Base-by-base conservation (phyloP, 345 rosid genomes). In the Linum trigynum region DNA sequence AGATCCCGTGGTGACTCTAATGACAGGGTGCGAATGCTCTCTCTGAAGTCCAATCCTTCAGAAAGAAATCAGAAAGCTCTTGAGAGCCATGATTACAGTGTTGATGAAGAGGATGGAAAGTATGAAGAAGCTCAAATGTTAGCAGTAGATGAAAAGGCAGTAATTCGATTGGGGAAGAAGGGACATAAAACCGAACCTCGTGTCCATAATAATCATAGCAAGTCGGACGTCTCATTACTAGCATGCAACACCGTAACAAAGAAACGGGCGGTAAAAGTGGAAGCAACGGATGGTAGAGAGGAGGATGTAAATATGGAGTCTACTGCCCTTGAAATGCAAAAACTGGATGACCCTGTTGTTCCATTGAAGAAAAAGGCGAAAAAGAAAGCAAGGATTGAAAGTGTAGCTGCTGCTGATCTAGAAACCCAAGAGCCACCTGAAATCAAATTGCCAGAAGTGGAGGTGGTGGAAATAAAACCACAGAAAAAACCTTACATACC, bases 401-500 rank as follows among this genome's bases (percentile, higher is more conserved):
- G 39, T 65, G 82, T 55, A 23, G 32, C 32, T 71, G 71, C 72
- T 69, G 61, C 81, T 45, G 87, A 85, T 61, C 63, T 78, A 73
- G 96, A 83, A 71, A 69, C 74, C 72, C 69, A 74, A 48, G 89
- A 90, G 65, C 79, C 71, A 64, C 83, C 75, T 61, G 87, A 85
- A 70, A 74, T 67, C 4, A 85, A 72, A 65, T 65, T 74, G 42
- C 60, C 72, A 45, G 92, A 84, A 67, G 65, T 77, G 62, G 99
- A 87, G 83, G 69, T 76, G 57, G 95, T 76, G 57, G 95, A 91
- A 77, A 78, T 74, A 43, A 85, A 85, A 66, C 91, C 85, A 39
- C 87, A 79, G 75, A 95, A 88, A 78, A 95, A 91, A 72, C 84
- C 92, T 5, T 91, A 83, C 79, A 81, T 83, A 50, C 84, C 89